These are phyloP conservation scores for Dalbergia cultrata DNA, from an alignment of 306 rosid genomes.

Conservation along the genomic window DNA sequence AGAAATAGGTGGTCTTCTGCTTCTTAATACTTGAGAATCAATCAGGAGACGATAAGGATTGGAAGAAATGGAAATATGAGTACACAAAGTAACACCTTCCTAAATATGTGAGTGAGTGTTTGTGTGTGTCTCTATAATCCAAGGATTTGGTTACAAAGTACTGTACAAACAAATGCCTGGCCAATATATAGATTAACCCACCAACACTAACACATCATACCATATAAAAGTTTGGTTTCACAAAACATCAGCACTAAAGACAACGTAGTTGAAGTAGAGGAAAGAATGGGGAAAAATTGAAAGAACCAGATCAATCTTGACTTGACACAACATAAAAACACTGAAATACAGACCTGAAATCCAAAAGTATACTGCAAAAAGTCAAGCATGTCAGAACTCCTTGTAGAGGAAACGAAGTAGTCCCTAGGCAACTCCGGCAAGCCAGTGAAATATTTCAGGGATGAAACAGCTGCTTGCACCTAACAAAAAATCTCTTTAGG, in stretches of 20 bases:
- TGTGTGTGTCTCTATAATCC: not conserved
- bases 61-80: not conserved
- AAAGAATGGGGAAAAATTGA: not conserved
- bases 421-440: constrained; percentile 80
- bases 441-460: constrained; percentile 69
- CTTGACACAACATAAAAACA: constrained; percentile 20
- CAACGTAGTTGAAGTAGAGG: not conserved
- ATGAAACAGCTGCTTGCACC: constrained; percentile 91
- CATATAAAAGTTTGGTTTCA: constrained; percentile 21
- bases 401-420: constrained; percentile 62
- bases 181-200: not conserved
- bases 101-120: not conserved
- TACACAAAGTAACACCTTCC: not conserved
- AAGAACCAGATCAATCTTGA: constrained; percentile 35
- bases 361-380: constrained; percentile 87
- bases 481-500: constrained; percentile 45
- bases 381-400: constrained; percentile 79
- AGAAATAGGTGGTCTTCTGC: not conserved
- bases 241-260: constrained; percentile 19
- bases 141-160: too few species aligned
- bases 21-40: not conserved
- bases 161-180: too few species aligned
- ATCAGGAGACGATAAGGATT: not conserved
- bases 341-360: constrained; percentile 75
- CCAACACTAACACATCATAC: constrained; percentile 3